These are phyloP conservation scores for Penicillium decumbens DNA, from an alignment of 2,329 filamentous ascomycete genomes.

Conservation along the genomic window DNA sequence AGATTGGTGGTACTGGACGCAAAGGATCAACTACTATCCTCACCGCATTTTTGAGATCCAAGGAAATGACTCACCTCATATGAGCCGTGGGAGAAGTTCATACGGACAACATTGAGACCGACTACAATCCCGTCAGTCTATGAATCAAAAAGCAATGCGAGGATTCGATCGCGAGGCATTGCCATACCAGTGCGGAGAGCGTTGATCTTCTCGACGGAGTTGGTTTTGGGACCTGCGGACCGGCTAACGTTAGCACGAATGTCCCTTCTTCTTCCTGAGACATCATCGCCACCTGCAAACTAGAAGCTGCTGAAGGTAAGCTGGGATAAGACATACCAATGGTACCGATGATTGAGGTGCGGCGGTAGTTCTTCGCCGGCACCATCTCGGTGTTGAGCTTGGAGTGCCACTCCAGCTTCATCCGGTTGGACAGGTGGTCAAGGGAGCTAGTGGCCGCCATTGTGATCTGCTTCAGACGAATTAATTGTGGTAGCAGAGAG, in stretches of 20 bases:
- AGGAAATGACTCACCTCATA: slow-evolving; percentile 57
- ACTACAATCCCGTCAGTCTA: slow-evolving; percentile 42
- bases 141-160: slow-evolving; percentile 7
- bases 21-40: slow-evolving; percentile 14
- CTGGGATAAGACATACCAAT: slow-evolving; percentile 60
- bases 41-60: not conserved
- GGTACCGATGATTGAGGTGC: slow-evolving; percentile 97
- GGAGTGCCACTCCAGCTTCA: slow-evolving; percentile 65
- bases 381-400: slow-evolving; percentile 84
- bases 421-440: slow-evolving; percentile 78
- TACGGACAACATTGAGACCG: slow-evolving; percentile 96
- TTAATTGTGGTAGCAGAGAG: slow-evolving; percentile 8
- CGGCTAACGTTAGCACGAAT: slow-evolving; percentile 21
- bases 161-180: not conserved
- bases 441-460: slow-evolving; percentile 74
- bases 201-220: slow-evolving; percentile 96
- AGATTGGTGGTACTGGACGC: slow-evolving; percentile 78
- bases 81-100: slow-evolving; percentile 97
- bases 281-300: not conserved
- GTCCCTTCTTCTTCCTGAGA: not conserved
- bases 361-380: slow-evolving; percentile 84
- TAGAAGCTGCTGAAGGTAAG: not conserved
- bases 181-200: slow-evolving; percentile 65
- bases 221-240: slow-evolving; percentile 79
- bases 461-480: slow-evolving; percentile 25